phyloP scores from a whole-genome alignment of 2,329 filamentous ascomycete species.

The Claviceps capensis region DNA sequence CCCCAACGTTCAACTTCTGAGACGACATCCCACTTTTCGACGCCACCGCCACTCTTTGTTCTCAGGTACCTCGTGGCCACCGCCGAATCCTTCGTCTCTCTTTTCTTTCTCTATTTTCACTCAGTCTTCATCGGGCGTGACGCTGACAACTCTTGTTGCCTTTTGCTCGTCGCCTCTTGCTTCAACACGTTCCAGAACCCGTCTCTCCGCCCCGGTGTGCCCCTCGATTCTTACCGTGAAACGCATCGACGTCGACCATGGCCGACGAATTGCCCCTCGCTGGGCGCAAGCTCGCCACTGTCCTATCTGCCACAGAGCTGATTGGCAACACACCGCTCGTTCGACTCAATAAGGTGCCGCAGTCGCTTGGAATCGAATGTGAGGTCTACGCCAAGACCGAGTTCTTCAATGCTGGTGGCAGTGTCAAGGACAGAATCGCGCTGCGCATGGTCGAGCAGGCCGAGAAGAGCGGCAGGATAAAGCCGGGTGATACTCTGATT shows the following conservation, averaged over 20 bases:
- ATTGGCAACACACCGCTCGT: constrained; percentile 97
- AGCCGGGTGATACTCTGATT: constrained; percentile 92
- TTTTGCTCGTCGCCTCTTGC: too few species aligned
- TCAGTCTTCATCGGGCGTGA: too few species aligned
- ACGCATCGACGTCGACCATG: neutral
- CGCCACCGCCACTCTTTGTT: neutral
- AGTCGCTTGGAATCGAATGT: constrained; percentile 77
- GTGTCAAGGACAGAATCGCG: constrained; percentile 90
- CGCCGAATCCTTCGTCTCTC: neutral
- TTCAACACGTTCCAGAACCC: too few species aligned
- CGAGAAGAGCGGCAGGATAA: constrained; percentile 82
- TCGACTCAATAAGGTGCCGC: constrained; percentile 81
- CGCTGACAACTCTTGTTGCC: too few species aligned
- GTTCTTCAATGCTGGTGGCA: constrained; percentile 86
- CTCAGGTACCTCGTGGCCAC: neutral
- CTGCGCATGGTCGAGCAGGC: constrained; percentile 96
- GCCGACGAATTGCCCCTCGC: constrained; percentile 2
- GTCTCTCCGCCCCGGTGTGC: too few species aligned
- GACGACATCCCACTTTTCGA: neutral
- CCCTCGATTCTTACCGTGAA: too few species aligned
- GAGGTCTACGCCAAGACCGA: constrained; percentile 86
- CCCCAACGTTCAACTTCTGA: too few species aligned
- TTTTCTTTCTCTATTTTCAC: neutral
- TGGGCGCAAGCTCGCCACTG: constrained; percentile 22
- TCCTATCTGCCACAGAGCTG: constrained; percentile 61